A percentile compares a stretch with the other conserved stretches of the same genome.
Evolutionary conservation across 352 stramenopile genomes (phyloP).

Genomic region (Globisporangium nunn): DNA sequence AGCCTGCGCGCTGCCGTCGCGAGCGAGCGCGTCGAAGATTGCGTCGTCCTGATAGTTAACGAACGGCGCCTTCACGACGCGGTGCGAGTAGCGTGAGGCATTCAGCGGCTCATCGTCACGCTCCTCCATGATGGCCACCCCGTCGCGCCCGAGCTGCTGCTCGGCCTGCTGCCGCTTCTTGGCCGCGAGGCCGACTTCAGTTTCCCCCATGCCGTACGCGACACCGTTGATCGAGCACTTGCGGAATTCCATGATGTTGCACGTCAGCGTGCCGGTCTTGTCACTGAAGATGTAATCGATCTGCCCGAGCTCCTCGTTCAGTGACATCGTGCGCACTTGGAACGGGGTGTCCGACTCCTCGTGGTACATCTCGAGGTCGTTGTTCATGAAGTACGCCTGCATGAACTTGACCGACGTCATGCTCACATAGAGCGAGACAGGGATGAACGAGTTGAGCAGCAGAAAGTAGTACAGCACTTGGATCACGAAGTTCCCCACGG

Average conservation of each 20-base stretch:
- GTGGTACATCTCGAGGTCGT: conserved; percentile 92
- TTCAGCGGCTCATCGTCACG: conserved; percentile 27
- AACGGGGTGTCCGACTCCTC: conserved; percentile 90
- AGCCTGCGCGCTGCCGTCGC: conserved; percentile 35
- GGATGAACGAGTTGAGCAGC: conserved; percentile 92
- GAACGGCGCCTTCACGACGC: conserved; percentile 63
- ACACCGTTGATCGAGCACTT: conserved; percentile 93
- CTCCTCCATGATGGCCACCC: conserved; percentile 21
- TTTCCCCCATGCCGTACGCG: conserved; percentile 88
- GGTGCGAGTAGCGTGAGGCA: conserved; percentile 25
- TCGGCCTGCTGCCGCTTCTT: conserved; percentile 58
- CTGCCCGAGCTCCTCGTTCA: conserved; percentile 93
- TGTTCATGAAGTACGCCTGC: conserved; percentile 89
- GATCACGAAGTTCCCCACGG: conserved; percentile 80
- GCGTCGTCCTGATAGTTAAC: conserved; percentile 85
- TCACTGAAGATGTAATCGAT: conserved; percentile 92
- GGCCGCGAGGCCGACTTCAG: conserved; percentile 73
- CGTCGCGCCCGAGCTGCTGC: conserved; percentile 1
- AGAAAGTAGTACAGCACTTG: conserved; percentile 92
- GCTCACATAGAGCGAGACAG: conserved; percentile 92
- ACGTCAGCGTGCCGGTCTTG: conserved; percentile 94
- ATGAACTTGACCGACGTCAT: conserved; percentile 93
- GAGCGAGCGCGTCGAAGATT: conserved; percentile 51
- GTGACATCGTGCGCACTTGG: conserved; percentile 87
- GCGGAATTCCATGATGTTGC: conserved; percentile 97